These are phyloP conservation scores for Gloeopeniophorella convolvens DNA, from an alignment of 768 basidiomycete genomes.

Conservation along the genomic window DNA sequence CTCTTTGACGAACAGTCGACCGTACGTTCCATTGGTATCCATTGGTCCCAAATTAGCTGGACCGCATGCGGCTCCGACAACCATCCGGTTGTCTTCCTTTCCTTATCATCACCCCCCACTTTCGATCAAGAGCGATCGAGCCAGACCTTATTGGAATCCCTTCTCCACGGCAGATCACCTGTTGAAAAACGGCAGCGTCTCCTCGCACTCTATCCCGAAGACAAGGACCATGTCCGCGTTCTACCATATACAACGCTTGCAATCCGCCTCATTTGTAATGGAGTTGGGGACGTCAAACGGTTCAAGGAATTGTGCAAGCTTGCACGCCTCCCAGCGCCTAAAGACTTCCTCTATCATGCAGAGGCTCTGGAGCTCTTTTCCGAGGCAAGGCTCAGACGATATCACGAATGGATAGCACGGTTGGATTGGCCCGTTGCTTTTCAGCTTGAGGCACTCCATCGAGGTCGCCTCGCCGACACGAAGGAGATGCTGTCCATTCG, in stretches of 20 bases:
- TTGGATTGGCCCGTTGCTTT: slow-evolving; percentile 52
- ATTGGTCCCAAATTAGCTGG: slow-evolving; percentile 38
- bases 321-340: slow-evolving; percentile 30
- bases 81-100: slow-evolving; percentile 36
- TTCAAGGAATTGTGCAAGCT: slow-evolving; percentile 36
- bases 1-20: slow-evolving; percentile 22
- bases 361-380: slow-evolving; percentile 43
- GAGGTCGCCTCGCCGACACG: slow-evolving; percentile 39
- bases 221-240: slow-evolving; percentile 34
- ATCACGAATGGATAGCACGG: slow-evolving; percentile 29
- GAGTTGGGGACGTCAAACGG: slow-evolving; percentile 27
- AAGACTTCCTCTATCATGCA: slow-evolving; percentile 32
- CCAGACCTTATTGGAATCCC: background rate
- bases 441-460: slow-evolving; percentile 44
- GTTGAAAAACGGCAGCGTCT: slow-evolving; percentile 30
- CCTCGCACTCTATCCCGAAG: slow-evolving; percentile 28
- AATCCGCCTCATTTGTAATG: slow-evolving; percentile 43
- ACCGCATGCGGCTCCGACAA: slow-evolving; percentile 32
- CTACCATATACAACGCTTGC: slow-evolving; percentile 48
- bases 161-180: background rate
- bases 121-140: slow-evolving; percentile 27
- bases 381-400: slow-evolving; percentile 24
- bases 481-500: slow-evolving; percentile 43
- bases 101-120: slow-evolving; percentile 35
- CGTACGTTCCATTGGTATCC: slow-evolving; percentile 36